Evolutionary conservation across 805 yeast species (phyloP), one percentile per base, ranked within the genome.

Genomic region (Zygosaccharomyces lentus): DNA sequence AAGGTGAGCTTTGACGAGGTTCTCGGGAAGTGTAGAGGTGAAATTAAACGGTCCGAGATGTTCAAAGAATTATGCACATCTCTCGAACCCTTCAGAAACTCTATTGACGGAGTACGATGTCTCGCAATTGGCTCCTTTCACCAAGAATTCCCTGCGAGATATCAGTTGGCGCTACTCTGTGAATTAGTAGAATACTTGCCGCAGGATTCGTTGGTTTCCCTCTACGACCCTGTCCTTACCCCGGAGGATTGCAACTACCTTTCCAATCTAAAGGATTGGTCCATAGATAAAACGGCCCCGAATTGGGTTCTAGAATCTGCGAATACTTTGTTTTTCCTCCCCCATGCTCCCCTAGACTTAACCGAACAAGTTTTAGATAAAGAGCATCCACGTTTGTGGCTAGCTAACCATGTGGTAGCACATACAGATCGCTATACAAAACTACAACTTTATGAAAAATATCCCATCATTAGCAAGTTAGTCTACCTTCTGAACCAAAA

Each of bases 111-210:
- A 23, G 72, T 86, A 49, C 68, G 88, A 54, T 85, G 91, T 55
- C 62, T 86, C 25, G 95, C 91, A 0, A 66, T 86, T 16, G 95
- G 95, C 0, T 72, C 80, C 4, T 84, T 87, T 3, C 62, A 75
- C 10, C 75, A 75, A 6, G 82, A 78, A 44, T 61, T 57, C n/a
- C 75, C 77, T 19, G 84, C 91, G 1, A 65, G 78, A 34, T 84
- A 74, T 59, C 95, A 86, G 62, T 58, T 84, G 8, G 89, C 88
- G 1, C 61, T 79, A 39, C 58, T 84, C 21, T 45, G 67, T n/a
- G 69, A 74, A 15, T 34, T 84, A 2, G 59, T 62, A 0, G 64
- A 64, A 2, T 49, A 52, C 6, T 10, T 58, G 1, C 6, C 38
- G 7, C 34, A 34, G 1, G 32, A 27, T 1, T 16, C 53, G 3